Evolutionary conservation across 1,284 basidiomycete species (phyloP), one percentile per base, ranked within the genome.

Genomic region (Rhizopogon parksii): DNA sequence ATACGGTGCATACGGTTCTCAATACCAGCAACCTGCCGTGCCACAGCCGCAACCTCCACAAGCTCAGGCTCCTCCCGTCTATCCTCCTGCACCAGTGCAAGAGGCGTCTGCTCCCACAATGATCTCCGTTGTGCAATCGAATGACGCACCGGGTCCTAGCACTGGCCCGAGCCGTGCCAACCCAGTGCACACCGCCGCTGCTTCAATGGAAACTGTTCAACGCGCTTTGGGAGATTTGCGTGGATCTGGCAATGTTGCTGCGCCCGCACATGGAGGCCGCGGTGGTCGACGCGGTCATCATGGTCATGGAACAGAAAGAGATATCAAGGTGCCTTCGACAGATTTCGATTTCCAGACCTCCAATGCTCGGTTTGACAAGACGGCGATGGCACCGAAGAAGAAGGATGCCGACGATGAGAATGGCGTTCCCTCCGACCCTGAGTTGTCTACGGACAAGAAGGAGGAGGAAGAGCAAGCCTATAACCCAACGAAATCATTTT

Each of bases 301-400:
- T 24, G 11, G 25, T 1, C 56, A 68, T 56, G 47, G 49, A 30
- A 7, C 51, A 32, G 62, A 67, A 36, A 65, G 59, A 37, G 71
- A 68, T 54, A 68, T 79, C 53, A 78, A 77, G 57, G 78, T 90
- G 0, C 88, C 88, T 0, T 65, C 72, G 2, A 82, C 81, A 0
- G 88, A 89, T 62, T 90, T 89, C 60, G 88, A 90, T 68, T 91
- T 90, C 63, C 71, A 77, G 63, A 73, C 75, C 53, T 78, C 79
- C 53, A 91, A 90, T 56, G 84, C 83, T 4, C 78, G 79, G 48
- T 90, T 91, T 59, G 84, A 88, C 68, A 90, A 90, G 66, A 69
- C 79, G 14, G 78, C 80, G 11, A 49, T 83, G 24, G 73, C 60
- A 15, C 57, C 63, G 21, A 67, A 66, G 57, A 56, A 66, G 56